phyloP scores from a whole-genome alignment of 352 stramenopile species.

The Blastocystis sp. region DNA sequence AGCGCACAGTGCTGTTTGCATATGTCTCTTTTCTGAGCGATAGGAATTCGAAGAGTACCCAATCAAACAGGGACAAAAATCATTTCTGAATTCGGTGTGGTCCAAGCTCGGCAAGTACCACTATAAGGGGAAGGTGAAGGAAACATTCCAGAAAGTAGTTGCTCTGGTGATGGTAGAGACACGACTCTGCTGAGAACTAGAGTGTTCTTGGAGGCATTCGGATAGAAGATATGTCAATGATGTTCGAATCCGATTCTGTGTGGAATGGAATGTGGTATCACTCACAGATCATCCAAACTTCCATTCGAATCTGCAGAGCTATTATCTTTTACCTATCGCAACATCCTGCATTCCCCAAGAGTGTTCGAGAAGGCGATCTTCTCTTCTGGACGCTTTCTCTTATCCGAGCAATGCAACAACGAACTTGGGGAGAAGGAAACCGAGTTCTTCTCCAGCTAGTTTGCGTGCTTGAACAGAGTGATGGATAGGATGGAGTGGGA shows the following conservation, averaged over 20 bases:
- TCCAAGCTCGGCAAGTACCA: not conserved
- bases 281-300: not conserved
- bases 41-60: constrained; percentile 47
- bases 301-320: not conserved
- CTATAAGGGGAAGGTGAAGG: constrained; percentile 9
- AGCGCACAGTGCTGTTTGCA: not conserved
- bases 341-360: not conserved
- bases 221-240: constrained; percentile 14
- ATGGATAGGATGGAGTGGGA: not conserved
- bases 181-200: not conserved
- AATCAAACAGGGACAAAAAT: constrained; percentile 38
- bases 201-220: not conserved
- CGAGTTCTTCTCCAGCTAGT: constrained; percentile 6
- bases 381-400: not conserved
- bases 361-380: not conserved
- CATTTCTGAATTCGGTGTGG: constrained; percentile 16
- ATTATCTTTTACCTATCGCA: constrained; percentile 24
- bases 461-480: not conserved
- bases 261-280: not conserved
- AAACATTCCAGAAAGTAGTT: not conserved
- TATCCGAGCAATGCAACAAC: not conserved
- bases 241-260: not conserved
- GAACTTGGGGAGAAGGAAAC: constrained; percentile 3
- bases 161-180: not conserved
- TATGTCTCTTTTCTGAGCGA: not conserved